phyloP scores from a whole-genome alignment of 768 basidiomycete species.

The Kwoniella shandongensis region DNA sequence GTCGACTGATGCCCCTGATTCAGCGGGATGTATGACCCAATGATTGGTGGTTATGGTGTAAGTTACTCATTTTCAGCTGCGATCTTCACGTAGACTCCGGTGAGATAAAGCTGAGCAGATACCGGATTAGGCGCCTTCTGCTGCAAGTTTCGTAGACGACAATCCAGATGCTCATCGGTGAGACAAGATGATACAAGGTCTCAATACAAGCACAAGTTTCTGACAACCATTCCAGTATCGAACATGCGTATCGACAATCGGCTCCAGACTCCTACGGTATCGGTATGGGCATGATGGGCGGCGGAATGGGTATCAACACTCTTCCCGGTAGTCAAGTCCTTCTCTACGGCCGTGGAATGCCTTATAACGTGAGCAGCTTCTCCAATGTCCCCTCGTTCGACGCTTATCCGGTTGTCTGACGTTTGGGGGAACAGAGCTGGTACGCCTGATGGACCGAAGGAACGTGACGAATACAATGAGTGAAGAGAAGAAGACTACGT shows the following conservation, averaged over 20 bases:
- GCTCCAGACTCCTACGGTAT: slow-evolving; percentile 43
- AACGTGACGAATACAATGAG: too few species aligned
- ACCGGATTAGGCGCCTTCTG: slow-evolving; percentile 37
- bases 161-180: slow-evolving; percentile 46
- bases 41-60: slow-evolving; percentile 33
- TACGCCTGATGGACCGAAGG: too few species aligned
- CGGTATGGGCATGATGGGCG: slow-evolving; percentile 33
- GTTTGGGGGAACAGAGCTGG: slow-evolving; percentile 10
- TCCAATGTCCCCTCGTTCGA: too few species aligned
- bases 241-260: slow-evolving; percentile 46
- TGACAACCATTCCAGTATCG: slow-evolving; percentile 19
- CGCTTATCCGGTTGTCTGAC: too few species aligned
- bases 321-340: slow-evolving; percentile 45
- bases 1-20: too few species aligned
- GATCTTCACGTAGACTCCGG: neutral
- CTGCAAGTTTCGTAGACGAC: slow-evolving; percentile 41
- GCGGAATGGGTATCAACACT: slow-evolving; percentile 42
- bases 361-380: slow-evolving; percentile 14
- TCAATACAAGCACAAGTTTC: too few species aligned
- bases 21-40: slow-evolving; percentile 28
- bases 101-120: neutral
- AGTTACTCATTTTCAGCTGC: neutral
- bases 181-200: neutral
- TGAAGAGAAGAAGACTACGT: too few species aligned
- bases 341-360: slow-evolving; percentile 41